Evolutionary conservation across 805 yeast genomes (phyloP), one percentile per base, ranked within the genome.

Genomic region (Scheffersomyces ergatensis): DNA sequence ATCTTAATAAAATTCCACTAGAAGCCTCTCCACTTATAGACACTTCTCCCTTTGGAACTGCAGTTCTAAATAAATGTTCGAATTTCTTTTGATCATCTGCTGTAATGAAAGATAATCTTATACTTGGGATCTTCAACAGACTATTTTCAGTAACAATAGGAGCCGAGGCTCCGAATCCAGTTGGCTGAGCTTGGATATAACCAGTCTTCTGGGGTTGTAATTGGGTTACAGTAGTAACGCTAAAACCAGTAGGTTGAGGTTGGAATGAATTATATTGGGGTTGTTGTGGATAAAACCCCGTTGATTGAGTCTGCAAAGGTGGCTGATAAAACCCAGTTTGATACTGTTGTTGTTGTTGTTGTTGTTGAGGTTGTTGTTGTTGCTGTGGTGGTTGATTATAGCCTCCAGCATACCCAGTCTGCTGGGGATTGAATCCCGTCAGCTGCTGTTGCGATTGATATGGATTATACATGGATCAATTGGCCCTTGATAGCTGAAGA

Each of bases 41-140:
- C 45, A 68, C 78, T 47, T 84, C 89, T n/a, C 85, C 83, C 15
- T 70, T 66, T 16, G 83, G 76, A 20, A 90, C 92, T 17, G 89
- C 83, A 16, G 88, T 76, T 49, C 92, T 71, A 60, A 92, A 92
- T 50, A 92, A 70, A 52, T 82, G 82, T 62, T 89, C 97, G 57
- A 86, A 92, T 59, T 87, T 85, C 43, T 77, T 76, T 67, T 92
- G 98, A 60, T 92, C 97, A 25, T 78, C 79, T 18, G 85, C 83
- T 3, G 95, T 80, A 46, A 92, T 79, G 58, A 92, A 92, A 9
- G 96, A 82, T 38, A 92, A 71, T 50, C 97, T 77, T 45, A 87
- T 85, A 49, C 68, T 69, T 33, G 93, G 93, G 47, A 85, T 80
- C 54, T 81, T 82, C 46, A 86, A 53, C 14, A 73, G 80, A 30